Evolutionary conservation across 441 rosid species (phyloP), one percentile per base, ranked within the genome.

Genomic region (Populus tomentosa): DNA sequence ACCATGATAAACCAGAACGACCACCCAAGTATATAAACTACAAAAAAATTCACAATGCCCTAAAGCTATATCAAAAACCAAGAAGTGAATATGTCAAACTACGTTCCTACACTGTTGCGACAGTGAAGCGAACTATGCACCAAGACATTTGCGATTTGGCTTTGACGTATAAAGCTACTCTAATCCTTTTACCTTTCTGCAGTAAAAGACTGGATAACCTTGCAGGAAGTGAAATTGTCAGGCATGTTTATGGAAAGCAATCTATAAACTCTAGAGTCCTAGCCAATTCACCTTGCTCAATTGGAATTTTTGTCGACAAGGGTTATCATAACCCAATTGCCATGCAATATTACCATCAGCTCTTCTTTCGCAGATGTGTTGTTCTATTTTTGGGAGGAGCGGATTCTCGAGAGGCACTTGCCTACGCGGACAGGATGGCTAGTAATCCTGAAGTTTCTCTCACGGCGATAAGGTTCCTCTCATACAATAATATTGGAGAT

Each of bases 61-160:
- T 93, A 38, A 83, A 67, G 69, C 33, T 70, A 0, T 93, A 89
- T 76, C 83, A 89, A 62, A 82, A 85, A 75, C 64, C 81, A 24
- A 86, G 85, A 75, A 26, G 42, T 0, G 88, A 81, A 5, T 78
- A 67, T 32, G 87, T 93, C 13, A 71, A 36, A 13, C 74, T 89
- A 35, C 87, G 66, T 38, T 79, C 85, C 21, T 90, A 71, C 86
- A 89, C 97, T 0, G 84, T 89, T 33, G 68, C 84, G 42, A 80
- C 92, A 1, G 86, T 88, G 0, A 88, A 83, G 73, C 75, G 86
- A 76, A 83, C 93, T 0, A 94, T 92, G 95, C 88, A 88, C 76
- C 94, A 86, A 70, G 90, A 92, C 72, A 76, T 94, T 2, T 93
- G 97, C 68, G 89, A 88, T 86, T 73, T 90, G 4, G 97, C 97